These are phyloP conservation scores for Pythium apleroticum DNA, from an alignment of 352 stramenopile species.

Conservation along the genomic window DNA sequence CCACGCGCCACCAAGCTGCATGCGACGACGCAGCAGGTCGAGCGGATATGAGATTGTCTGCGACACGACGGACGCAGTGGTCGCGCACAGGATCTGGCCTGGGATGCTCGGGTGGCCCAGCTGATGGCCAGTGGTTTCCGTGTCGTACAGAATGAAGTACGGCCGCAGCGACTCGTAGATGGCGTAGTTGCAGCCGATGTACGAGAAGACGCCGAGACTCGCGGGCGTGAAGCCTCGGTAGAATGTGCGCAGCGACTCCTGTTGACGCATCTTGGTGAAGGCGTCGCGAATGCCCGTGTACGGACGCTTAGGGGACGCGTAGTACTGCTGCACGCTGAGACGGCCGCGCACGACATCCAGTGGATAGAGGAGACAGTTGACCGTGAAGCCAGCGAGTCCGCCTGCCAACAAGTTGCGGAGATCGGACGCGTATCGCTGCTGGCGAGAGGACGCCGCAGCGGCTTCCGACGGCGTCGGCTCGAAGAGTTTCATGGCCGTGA, in stretches of 20 bases:
- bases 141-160: constrained; percentile 78
- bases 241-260: constrained; percentile 58
- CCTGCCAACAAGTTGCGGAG: constrained; percentile 62
- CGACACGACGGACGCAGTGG: constrained; percentile 61
- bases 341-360: constrained; percentile 77
- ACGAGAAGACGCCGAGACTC: constrained; percentile 74
- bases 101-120: constrained; percentile 68
- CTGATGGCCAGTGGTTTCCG: constrained; percentile 41
- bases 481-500: constrained; percentile 28
- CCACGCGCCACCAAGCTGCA: constrained; percentile 77
- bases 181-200: constrained; percentile 84
- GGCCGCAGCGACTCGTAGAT: constrained; percentile 85
- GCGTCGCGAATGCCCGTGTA: constrained; percentile 58
- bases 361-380: constrained; percentile 73
- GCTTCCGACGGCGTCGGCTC: background rate
- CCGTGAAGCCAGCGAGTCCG: constrained; percentile 64
- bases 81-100: constrained; percentile 77
- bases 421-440: constrained; percentile 31
- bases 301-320: constrained; percentile 30
- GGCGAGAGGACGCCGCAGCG: background rate
- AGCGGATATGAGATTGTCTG: constrained; percentile 82
- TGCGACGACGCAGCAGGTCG: constrained; percentile 72
- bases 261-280: constrained; percentile 43
- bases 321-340: constrained; percentile 72
- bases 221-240: constrained; percentile 73